Evolutionary conservation across 352 stramenopile genomes (phyloP), one percentile per base, ranked within the genome.

Genomic region (Pilasporangium apinafurcum): DNA sequence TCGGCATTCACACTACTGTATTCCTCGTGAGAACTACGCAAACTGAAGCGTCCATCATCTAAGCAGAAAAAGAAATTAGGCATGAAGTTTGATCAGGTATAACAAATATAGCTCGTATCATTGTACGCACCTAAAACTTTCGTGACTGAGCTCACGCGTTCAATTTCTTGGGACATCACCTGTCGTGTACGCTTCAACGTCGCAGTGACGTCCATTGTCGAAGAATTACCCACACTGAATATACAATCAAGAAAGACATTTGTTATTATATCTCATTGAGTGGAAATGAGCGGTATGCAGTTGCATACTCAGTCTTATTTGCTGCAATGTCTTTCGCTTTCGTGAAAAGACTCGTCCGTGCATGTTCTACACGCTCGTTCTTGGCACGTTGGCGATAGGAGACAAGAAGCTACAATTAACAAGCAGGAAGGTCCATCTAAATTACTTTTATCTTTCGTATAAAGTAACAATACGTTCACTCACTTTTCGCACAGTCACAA

Each of bases 161-260:
- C 65, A 5, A 91, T 73, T 38, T 91, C 73, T 47, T 88, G 65
- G 9, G 72, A 65, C 79, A 91, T 82, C 13, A 78, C 62, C 28
- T 82, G 63, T 18, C 59, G 63, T 21, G 79, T 87, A 20, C 79
- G 75, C 44, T 76, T 81, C 16, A 91, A 62, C 26, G 73, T 43
- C 6, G 71, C 75, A 3, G 68, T 90, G 31, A 86, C 51, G 33
- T 87, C 74, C 21, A 80, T 52, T 0, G 67, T 57, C 14, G 71
- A 84, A n/a, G n/a, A n/a, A n/a, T n/a, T 0, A 64, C 70, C 0
- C 50, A 57, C 4, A 27, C 31, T 44, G 32, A 13, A 16, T 44
- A 34, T 26, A 6, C 37, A 28, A 22, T 39, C 3, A 48, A 29
- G 26, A 26, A 3, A 36, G 26, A 37, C 0, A 30, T 8, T 25